Conservation (phyloP, 2,329 filamentous ascomycete genomes). For the Diaporthe citri region DNA sequence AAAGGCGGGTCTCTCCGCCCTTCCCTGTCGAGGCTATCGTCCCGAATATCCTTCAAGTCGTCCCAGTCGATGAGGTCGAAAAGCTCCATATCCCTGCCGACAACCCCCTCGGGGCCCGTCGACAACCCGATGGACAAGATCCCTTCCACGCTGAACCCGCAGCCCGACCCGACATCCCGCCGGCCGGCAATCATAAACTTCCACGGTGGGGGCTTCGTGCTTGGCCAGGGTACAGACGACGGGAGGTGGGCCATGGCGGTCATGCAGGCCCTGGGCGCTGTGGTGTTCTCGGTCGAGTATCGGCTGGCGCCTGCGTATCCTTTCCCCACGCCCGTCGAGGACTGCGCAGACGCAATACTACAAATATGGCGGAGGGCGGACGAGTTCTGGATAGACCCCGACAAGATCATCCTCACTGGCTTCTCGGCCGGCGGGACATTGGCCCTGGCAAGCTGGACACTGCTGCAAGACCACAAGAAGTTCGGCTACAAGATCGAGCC, state of each 20-base stretch:
- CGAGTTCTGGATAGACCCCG: constrained; percentile 69
- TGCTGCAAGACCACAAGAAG: constrained; percentile 48
- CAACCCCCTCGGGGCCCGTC: constrained; percentile 26
- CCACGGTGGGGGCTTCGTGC: constrained; percentile 76
- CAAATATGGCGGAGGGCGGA: constrained; percentile 69
- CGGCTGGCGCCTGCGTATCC: constrained; percentile 75
- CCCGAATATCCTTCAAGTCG: constrained; percentile 33
- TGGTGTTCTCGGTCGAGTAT: constrained; percentile 76
- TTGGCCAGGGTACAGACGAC: constrained; percentile 74
- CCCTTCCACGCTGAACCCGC: constrained; percentile 32
- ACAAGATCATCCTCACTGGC: constrained; percentile 69
- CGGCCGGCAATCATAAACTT: constrained; percentile 73
- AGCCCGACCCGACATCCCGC: constrained; percentile 39
- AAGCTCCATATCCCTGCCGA: constrained; percentile 28
- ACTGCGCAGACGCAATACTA: constrained; percentile 73
- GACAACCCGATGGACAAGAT: constrained; percentile 37
- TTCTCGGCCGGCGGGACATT: constrained; percentile 74
- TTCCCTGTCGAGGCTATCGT: constrained; percentile 35
- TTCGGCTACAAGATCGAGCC: constrained; percentile 53
- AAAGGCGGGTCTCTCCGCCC: constrained; percentile 12
- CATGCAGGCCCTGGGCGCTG: constrained; percentile 63
- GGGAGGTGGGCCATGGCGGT: constrained; percentile 70
- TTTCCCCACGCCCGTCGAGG: constrained; percentile 75
- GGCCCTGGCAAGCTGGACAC: constrained; percentile 59
- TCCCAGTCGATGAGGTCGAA: constrained; percentile 28